Conservation (phyloP, 139 green algal genomes). For the Chlamydomonas sphaeroides region DNA sequence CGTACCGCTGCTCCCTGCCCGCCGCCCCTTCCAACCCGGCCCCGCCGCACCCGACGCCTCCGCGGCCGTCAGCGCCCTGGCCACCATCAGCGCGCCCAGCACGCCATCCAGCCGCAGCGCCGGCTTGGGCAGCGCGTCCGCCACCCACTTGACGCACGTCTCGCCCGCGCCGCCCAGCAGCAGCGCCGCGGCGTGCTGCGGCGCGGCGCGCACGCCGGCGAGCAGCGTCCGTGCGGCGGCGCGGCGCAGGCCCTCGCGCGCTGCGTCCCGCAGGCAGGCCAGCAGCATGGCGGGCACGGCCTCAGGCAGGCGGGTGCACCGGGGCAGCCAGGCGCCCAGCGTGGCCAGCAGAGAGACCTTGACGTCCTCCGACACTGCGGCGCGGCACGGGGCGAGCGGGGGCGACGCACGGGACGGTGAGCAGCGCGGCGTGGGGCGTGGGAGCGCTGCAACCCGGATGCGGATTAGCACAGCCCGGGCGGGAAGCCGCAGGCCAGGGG, state of each 20-base stretch:
- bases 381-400: neutral
- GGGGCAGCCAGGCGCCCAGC: constrained; percentile 63
- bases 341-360: constrained; percentile 57
- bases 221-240: constrained; percentile 2
- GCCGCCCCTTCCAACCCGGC: neutral
- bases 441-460: no score
- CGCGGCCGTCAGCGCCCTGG: constrained; percentile 25
- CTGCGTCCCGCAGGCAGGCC: neutral
- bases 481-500: no score
- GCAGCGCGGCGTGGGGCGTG: no score
- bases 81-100: constrained; percentile 25
- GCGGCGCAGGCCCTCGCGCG: constrained; percentile 12
- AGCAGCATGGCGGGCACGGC: constrained; percentile 28
- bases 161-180: constrained; percentile 15
- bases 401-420: no score
- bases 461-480: no score
- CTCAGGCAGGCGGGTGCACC: neutral
- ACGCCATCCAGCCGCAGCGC: constrained; percentile 43
- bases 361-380: constrained; percentile 51
- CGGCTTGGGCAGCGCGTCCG: constrained; percentile 65
- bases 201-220: neutral
- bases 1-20: no score
- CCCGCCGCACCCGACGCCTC: constrained; percentile 25
- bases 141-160: constrained; percentile 47
- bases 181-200: neutral